These are phyloP conservation scores for Alternaria sp. DNA, from an alignment of 2,329 filamentous ascomycete genomes.

Conservation along the genomic window DNA sequence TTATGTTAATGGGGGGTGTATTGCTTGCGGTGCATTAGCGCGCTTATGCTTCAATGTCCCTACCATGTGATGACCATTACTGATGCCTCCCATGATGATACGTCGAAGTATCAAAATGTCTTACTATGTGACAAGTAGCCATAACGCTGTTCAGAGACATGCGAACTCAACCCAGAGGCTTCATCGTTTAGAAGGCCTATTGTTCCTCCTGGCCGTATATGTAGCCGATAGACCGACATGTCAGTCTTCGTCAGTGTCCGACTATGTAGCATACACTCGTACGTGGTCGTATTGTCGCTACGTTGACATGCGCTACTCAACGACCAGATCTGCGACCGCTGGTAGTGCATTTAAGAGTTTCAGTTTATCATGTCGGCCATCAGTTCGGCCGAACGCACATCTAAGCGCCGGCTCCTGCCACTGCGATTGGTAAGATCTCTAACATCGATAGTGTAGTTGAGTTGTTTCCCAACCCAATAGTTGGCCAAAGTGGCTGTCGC, in stretches of 20 bases:
- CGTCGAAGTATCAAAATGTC: neutral
- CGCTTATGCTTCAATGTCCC: neutral
- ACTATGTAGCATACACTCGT: neutral
- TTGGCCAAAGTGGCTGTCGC: conserved; percentile 6
- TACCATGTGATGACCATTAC: neutral
- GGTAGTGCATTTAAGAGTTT: conserved; percentile 20
- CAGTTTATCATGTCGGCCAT: conserved; percentile 10
- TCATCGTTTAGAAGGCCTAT: neutral
- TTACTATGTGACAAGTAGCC: neutral
- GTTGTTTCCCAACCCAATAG: neutral
- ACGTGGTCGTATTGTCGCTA: neutral
- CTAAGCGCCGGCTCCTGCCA: conserved; percentile 4
- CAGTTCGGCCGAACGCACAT: conserved; percentile 13
- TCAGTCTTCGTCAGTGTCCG: neutral
- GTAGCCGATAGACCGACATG: neutral
- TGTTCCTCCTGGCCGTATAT: neutral
- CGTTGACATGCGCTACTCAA: neutral
- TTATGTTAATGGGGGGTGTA: neutral
- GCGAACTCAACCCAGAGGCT: neutral
- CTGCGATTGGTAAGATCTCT: neutral
- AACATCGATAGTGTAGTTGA: neutral
- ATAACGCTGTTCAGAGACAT: neutral
- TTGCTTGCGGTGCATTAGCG: conserved; percentile 3
- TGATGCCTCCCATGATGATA: neutral
- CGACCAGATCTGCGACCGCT: conserved; percentile 21